Evolutionary conservation across 2,329 filamentous ascomycete species (phyloP), one percentile per base, ranked within the genome.

Genomic region (Lasiodiplodia hormozganensis): DNA sequence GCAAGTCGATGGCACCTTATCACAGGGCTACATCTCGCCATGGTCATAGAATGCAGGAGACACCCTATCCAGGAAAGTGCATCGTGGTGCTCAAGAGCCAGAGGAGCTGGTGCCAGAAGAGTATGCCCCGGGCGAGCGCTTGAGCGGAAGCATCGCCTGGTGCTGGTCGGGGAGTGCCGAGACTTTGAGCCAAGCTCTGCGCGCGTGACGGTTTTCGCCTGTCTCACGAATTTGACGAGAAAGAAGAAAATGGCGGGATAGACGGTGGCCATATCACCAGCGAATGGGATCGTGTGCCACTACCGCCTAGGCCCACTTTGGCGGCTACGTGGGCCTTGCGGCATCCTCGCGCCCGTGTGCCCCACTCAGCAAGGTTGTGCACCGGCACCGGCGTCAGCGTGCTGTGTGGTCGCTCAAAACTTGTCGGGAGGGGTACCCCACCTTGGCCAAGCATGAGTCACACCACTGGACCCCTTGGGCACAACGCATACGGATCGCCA

Each of bases 371-470:
- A 52, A 14, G 49, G 21, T 11, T 52, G 49, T 7, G 49, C 49
- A n/a, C 12, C 49, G 7, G 18, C 18, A 8, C 43, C 49, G 21
- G 8, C 28, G 28, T 4, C 28, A 31, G 28, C 6, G 5, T 31
- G 28, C 47, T 52, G 49, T n/a, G 23, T n/a, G 49, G 21, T 52
- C 49, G 49, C 49, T 52, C 49, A 52, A 28, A 25, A 25, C 25
- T 25, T 25, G 25, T n/a, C 36, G 10, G 36, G 36, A 14, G 36
- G 36, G 36, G 21, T 14, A 52, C 49, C 49, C 49, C 49, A 52
- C 49, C 21, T 52, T 52, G 21, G 49, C 49, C 21, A 52, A 52
- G 49, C 49, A 10, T 52, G 49, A 52, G 49, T 52, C 49, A 52
- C 49, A 28, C 49, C 49, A 52, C 21, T 11, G 11, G 12, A 10